phyloP scores from a whole-genome alignment of 2,329 filamentous ascomycete genomes.

The Colletotrichum navitas region DNA sequence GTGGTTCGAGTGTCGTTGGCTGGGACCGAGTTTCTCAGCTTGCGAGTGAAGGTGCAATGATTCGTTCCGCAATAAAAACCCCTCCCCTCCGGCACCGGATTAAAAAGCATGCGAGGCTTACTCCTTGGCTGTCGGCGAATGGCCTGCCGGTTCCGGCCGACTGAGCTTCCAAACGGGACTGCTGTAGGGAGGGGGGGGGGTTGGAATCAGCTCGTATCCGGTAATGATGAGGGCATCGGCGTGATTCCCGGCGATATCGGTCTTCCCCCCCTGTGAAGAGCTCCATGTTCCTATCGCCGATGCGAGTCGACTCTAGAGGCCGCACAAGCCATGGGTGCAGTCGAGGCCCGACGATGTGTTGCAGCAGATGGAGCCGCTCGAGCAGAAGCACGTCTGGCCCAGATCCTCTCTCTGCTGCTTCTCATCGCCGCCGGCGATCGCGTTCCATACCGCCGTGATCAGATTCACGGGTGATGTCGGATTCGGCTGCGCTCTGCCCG shows the following conservation, averaged over 20 bases:
- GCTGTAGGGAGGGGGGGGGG: no score
- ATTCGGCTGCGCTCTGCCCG: background rate
- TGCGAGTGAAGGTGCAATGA: background rate
- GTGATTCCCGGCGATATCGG: background rate
- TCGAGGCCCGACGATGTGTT: slow-evolving; percentile 42
- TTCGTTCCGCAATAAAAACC: background rate
- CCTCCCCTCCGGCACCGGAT: background rate
- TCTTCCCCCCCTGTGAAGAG: background rate
- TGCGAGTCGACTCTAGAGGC: slow-evolving; percentile 42
- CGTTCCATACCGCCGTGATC: slow-evolving; percentile 27
- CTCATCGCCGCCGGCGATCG: slow-evolving; percentile 8
- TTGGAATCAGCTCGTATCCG: background rate
- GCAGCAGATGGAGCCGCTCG: slow-evolving; percentile 48
- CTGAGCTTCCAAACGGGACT: no score
- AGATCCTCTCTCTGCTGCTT: slow-evolving; percentile 14
- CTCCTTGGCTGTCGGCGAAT: background rate
- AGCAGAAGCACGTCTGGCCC: slow-evolving; percentile 46
- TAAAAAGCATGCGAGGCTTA: background rate
- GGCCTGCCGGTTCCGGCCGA: background rate
- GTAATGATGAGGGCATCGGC: background rate
- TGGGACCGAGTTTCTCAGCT: background rate
- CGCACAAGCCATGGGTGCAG: slow-evolving; percentile 49
- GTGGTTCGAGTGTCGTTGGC: background rate
- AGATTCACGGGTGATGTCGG: background rate
- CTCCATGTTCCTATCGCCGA: background rate